A percentile compares a stretch with the other conserved stretches of the same genome.
Conservation (phyloP, 2,329 filamentous ascomycete genomes). For the Triangularia setosa region DNA sequence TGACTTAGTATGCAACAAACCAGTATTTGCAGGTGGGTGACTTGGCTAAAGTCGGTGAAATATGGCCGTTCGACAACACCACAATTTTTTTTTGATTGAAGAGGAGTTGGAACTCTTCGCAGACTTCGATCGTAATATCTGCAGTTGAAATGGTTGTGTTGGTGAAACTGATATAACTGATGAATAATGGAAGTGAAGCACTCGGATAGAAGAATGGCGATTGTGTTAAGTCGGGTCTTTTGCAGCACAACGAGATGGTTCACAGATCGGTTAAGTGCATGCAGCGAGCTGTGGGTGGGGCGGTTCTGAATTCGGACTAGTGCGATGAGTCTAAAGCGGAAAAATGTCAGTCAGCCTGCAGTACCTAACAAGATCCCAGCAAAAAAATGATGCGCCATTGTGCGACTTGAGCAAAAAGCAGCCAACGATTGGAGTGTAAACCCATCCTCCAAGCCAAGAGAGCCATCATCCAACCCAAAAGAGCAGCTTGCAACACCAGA, state of each 20-base stretch:
- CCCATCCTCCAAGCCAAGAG: conserved; percentile 1
- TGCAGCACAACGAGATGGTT: not conserved
- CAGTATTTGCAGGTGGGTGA: not conserved
- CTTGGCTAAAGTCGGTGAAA: not conserved
- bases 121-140: not conserved
- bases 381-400: not conserved
- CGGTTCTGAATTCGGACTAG: conserved; percentile 6
- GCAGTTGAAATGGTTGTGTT: not conserved
- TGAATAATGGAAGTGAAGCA: not conserved
- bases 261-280: not conserved
- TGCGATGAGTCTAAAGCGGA: conserved; percentile 1
- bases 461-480: conserved; percentile 5
- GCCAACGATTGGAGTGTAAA: not conserved
- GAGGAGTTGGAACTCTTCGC: no score
- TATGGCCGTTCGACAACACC: not conserved
- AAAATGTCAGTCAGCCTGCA: conserved; percentile 4
- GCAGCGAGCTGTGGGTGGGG: not conserved
- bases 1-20: not conserved
- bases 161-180: not conserved
- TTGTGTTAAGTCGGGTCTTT: not conserved
- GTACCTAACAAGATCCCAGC: not conserved
- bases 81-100: not conserved
- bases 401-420: conserved; percentile 1
- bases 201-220: not conserved
- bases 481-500: not conserved